Evolutionary conservation across 108 stramenopile species (phyloP).

Genomic region (Cyclotella atomus): DNA sequence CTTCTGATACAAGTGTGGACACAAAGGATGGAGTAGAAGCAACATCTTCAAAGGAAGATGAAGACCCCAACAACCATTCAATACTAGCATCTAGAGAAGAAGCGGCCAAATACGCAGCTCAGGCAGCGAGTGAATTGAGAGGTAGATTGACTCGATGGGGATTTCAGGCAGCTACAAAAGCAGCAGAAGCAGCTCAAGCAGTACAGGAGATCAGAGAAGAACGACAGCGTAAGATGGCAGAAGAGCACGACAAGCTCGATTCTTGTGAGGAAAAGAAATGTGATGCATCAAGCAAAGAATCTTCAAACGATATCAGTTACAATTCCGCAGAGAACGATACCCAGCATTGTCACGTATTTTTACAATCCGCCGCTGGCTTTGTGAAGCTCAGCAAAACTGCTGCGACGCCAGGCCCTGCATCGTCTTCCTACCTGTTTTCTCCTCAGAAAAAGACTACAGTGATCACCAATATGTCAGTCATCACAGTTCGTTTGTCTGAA

Average conservation of each 20-base stretch:
- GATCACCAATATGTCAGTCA: constrained; percentile 27
- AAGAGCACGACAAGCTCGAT: constrained; percentile 15
- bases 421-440: constrained; percentile 7
- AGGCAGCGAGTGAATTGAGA: constrained; percentile 37
- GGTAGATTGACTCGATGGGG: constrained; percentile 48
- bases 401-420: background rate
- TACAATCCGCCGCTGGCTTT: constrained; percentile 24
- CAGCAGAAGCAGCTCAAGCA: constrained; percentile 33
- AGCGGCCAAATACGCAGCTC: constrained; percentile 40
- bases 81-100: constrained; percentile 39
- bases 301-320: background rate
- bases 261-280: background rate
- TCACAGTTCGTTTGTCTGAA: constrained; percentile 28
- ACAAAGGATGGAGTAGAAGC: background rate
- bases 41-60: background rate
- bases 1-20: background rate
- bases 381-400: background rate
- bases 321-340: background rate
- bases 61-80: constrained; percentile 11
- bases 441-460: background rate
- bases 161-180: constrained; percentile 39
- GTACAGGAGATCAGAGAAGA: constrained; percentile 49
- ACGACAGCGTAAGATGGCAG: constrained; percentile 31
- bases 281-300: background rate
- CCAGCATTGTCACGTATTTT: constrained; percentile 18